Base-by-base conservation (phyloP, 164 flowering plant species). In the Dillenia turbinata region DNA sequence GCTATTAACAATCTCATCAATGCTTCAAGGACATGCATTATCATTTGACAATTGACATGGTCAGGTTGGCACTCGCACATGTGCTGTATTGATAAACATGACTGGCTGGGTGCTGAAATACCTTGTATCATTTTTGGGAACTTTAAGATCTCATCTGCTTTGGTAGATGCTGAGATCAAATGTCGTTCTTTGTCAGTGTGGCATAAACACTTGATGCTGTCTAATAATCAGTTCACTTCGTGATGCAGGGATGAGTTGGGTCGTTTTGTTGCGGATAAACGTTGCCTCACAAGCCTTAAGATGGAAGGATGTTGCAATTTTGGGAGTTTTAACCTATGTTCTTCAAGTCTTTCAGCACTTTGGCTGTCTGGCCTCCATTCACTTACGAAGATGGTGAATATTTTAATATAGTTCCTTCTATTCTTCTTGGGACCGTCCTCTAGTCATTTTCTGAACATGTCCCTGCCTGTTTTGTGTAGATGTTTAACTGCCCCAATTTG, bases 311-410 rank as follows among this genome's bases (percentile, higher is more conserved):
- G 99, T 63, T 74, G 77, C 57, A 84, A 80, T 69, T 79, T 95
- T 52, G 96, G 98, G 16, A 77, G 79, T 44, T 69, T 90, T 65
- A 69, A 67, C 59, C 63, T 92, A 26, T 79, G 74, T 73, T 95
- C 99, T 43, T 74, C 85, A 33, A 85, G 89, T 75, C 80, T 95
- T 49, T 77, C 89, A 64, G 84, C 84, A 9, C 84, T 95, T 5
- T 95, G 97, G 96, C 92, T 95, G 54, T 92, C 99, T 22, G 87
- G 81, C 75, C 97, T 92, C 26, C 62, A 75, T 54, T 87, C 87
- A 15, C 83, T 92, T 10, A 82, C 97, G 47, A 92, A 85, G 86
- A 85, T 75, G 91, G 99, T 91, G 69, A 65, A 43, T 71, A 12
- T 17, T 16, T 57, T 40, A 24, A 10, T 51, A 12, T 1, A 5